Base-by-base conservation (phyloP, 2,329 filamentous ascomycete species). In the Pseudocercospora macadamiae region DNA sequence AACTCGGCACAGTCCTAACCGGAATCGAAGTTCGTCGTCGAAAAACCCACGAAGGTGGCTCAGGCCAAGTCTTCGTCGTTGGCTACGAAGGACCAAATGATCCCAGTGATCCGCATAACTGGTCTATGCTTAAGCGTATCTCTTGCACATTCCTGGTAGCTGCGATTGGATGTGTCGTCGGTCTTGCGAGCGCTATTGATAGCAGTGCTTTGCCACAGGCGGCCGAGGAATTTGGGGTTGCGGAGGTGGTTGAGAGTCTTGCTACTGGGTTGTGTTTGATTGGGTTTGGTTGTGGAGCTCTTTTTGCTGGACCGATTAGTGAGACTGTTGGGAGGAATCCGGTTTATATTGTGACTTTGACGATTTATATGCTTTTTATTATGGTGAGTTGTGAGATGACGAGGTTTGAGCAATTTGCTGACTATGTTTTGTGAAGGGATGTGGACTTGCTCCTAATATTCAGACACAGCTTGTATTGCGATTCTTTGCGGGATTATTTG, bases 111-210 rank as follows among this genome's bases (percentile, higher is more conserved):
- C 74, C 74, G 12, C 73, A 75, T 37, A 75, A 76, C 45, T 77
- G 73, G 73, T 66, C 66, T 26, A 54, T 56, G 32, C 58, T 55
- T 6, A 66, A 57, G 37, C 67, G 74, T 21, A 67, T 75, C 0
- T 64, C 62, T 16, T 70, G 72, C 26, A 77, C 73, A 0, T 57
- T 71, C n/a, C 63, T 72, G 39, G 69, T 77, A 6, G 69, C 73
- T 1, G 54, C 61, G 2, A 81, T 86, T 26, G 82, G 76, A 0
- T 78, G 81, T 25, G 76, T 82, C 0, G 81, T 84, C 0, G 78
- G 78, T 3, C 73, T 79, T 1, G 82, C 82, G 0, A 82, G 79
- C 3, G 79, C 81, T 0, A 83, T 86, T 37, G 82, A 85, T 55
- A 79, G 80, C 0, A 76, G 76, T 0, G 79, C 80, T 1, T 61